phyloP scores from a whole-genome alignment of 768 basidiomycete species.

The Naganishia onofrii region DNA sequence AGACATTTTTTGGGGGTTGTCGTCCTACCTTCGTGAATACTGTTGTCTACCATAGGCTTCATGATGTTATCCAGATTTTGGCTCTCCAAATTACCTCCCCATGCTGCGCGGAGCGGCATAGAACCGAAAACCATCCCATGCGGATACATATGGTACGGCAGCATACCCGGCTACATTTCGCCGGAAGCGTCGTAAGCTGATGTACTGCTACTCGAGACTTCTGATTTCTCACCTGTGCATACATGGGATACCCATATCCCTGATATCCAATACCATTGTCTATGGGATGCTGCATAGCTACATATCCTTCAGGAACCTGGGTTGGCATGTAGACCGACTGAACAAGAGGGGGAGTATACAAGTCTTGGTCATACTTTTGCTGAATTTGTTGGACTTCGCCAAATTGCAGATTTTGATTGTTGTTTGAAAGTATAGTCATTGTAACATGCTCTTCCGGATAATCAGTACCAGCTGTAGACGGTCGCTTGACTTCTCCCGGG shows the following conservation, averaged over 20 bases:
- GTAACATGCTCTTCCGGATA: neutral
- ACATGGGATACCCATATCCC: neutral
- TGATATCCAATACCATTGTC: neutral
- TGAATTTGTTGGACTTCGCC: neutral
- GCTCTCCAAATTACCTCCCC: neutral
- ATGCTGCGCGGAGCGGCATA: neutral
- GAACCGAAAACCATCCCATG: neutral
- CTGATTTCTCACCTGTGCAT: neutral
- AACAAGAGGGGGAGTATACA: neutral
- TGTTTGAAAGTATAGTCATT: neutral
- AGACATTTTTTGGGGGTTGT: no score
- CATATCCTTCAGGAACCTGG: neutral
- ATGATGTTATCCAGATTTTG: neutral
- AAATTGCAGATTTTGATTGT: neutral
- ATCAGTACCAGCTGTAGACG: slow-evolving; percentile 6
- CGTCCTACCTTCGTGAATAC: neutral
- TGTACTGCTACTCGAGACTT: neutral
- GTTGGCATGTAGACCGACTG: neutral
- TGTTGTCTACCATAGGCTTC: neutral
- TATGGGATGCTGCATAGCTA: neutral
- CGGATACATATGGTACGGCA: neutral
- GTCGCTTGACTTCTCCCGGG: slow-evolving; percentile 14
- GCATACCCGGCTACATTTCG: neutral
- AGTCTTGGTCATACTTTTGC: neutral
- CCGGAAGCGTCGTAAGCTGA: neutral